These are phyloP conservation scores for Neofusicoccum umdonicola DNA, from an alignment of 2,329 filamentous ascomycete genomes.

Conservation along the genomic window DNA sequence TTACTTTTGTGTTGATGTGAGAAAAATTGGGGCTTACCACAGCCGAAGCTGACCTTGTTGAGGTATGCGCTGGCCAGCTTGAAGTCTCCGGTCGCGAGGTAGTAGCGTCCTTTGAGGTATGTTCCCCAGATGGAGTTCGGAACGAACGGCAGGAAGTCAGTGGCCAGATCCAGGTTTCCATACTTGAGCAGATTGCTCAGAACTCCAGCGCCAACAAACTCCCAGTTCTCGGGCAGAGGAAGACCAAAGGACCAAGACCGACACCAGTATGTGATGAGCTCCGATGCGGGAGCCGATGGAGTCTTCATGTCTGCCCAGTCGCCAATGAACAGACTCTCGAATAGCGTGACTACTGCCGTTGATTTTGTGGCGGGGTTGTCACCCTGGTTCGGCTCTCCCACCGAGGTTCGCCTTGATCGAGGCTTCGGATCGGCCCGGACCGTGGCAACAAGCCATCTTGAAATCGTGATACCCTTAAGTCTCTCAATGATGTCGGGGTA, in stretches of 20 bases:
- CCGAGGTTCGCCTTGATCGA: background rate
- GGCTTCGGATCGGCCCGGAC: conserved; percentile 10
- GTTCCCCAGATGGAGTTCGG: conserved; percentile 58
- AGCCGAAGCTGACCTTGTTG: conserved; percentile 75
- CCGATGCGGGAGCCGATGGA: conserved; percentile 29
- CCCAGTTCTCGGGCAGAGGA: conserved; percentile 22
- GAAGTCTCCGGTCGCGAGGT: conserved; percentile 71
- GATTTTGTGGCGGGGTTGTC: background rate
- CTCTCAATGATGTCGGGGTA: conserved; percentile 60
- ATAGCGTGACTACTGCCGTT: conserved; percentile 28
- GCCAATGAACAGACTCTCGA: conserved; percentile 41
- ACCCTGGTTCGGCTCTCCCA: conserved; percentile 12
- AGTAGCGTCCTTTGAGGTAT: conserved; percentile 82
- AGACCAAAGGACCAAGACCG: conserved; percentile 42
- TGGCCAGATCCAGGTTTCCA: conserved; percentile 50
- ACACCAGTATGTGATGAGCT: conserved; percentile 45
- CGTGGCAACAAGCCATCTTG: conserved; percentile 31
- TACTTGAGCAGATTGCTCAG: conserved; percentile 45
- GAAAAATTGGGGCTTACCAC: conserved; percentile 61
- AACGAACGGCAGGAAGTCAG: conserved; percentile 66
- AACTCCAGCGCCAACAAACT: conserved; percentile 39
- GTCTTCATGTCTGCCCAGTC: conserved; percentile 32
- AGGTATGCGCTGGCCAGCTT: conserved; percentile 73
- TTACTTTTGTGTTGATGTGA: background rate
- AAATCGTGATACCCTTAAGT: conserved; percentile 35